Evolutionary conservation across 1,284 basidiomycete species (phyloP).

Genomic region (Pascua guehoae): DNA sequence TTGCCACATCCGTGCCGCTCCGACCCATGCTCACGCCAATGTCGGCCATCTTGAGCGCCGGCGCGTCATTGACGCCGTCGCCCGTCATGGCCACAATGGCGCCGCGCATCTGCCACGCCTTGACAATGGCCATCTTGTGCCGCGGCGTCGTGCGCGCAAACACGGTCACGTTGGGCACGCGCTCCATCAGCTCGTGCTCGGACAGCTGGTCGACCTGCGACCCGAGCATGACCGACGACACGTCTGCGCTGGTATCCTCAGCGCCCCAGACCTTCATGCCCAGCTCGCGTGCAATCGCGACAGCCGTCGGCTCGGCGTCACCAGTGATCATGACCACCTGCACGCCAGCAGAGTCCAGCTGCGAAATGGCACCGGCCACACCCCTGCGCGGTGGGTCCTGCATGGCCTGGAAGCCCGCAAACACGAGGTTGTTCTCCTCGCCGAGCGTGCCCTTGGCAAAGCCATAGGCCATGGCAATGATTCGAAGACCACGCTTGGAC

Average conservation of each 20-base stretch:
- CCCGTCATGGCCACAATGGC: conserved; percentile 96
- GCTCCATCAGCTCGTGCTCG: conserved; percentile 73
- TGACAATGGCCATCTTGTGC: conserved; percentile 96
- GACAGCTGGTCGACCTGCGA: conserved; percentile 79
- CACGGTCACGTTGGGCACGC: conserved; percentile 75
- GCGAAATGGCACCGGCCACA: conserved; percentile 78
- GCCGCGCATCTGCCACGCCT: conserved; percentile 83
- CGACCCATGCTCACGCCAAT: conserved; percentile 98
- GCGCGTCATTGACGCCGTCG: conserved; percentile 96
- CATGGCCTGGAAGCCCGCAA: conserved; percentile 93
- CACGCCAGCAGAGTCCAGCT: conserved; percentile 78
- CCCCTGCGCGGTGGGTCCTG: conserved; percentile 89
- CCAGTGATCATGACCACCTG: conserved; percentile 99
- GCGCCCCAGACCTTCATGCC: conserved; percentile 58
- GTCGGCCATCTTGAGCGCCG: conserved; percentile 94
- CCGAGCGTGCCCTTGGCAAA: conserved; percentile 47
- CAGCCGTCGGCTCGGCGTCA: conserved; percentile 85
- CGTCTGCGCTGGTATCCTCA: conserved; percentile 26
- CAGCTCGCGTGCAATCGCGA: conserved; percentile 83
- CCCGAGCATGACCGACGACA: conserved; percentile 66
- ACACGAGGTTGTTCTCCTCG: conserved; percentile 63
- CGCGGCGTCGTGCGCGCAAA: conserved; percentile 93
- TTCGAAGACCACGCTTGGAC: conserved; percentile 72
- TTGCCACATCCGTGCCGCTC: conserved; percentile 94
- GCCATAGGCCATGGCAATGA: conserved; percentile 87